Conservation (phyloP, 163 green algal genomes). For the Chlamydomonas reinhardtii region DNA sequence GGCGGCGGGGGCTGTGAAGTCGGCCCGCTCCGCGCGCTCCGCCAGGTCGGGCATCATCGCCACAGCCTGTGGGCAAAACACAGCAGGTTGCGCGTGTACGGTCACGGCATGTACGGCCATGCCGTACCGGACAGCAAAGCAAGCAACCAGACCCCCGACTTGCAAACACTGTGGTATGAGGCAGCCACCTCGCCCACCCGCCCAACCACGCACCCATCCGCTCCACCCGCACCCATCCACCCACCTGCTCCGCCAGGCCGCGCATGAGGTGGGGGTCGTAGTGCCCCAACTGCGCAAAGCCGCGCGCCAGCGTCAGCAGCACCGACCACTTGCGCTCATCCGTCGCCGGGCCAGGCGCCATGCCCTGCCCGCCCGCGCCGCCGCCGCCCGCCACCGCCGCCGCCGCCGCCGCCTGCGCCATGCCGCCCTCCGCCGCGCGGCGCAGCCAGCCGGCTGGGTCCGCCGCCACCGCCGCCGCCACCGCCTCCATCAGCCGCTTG, state of each 20-base stretch:
- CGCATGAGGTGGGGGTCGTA: slow-evolving; percentile 26
- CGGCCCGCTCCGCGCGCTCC: background rate
- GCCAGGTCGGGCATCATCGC: background rate
- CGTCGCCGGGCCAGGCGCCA: background rate
- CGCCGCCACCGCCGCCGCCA: background rate
- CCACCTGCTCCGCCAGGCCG: background rate
- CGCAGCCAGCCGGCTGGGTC: slow-evolving; percentile 3
- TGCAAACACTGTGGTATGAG: background rate
- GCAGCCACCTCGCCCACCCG: background rate
- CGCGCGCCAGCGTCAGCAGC: background rate
- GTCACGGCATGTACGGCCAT: no score
- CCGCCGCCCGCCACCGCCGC: background rate
- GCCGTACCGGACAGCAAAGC: no score
- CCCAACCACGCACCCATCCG: no score
- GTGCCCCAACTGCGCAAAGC: slow-evolving; percentile 7
- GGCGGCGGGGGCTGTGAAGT: background rate
- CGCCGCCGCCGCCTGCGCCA: background rate
- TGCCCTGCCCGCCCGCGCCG: background rate
- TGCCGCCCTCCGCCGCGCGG: background rate
- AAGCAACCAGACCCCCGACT: no score
- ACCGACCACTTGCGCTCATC: background rate
- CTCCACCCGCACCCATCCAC: no score
- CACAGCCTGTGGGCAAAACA: slow-evolving; percentile 15
- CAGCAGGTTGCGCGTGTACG: no score
- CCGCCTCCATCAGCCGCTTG: background rate